Evolutionary conservation across 1,284 basidiomycete genomes (phyloP).

Genomic region (Neolentinus lepideus): DNA sequence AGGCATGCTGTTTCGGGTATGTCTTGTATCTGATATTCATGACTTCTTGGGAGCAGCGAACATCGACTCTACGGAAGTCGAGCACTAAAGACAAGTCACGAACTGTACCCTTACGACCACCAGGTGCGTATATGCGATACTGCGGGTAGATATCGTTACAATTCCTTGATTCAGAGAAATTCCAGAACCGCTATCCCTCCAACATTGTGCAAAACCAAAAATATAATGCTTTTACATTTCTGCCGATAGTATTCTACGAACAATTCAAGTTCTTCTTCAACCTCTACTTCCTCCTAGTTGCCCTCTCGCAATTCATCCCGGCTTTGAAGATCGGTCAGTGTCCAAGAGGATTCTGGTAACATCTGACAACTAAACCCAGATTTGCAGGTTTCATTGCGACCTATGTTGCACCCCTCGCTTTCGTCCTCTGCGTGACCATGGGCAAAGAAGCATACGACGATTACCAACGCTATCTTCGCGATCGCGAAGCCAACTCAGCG

Average conservation of each 20-base stretch:
- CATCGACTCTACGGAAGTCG: conserved; percentile 21
- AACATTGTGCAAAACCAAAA: conserved; percentile 98
- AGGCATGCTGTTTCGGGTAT: conserved; percentile 16
- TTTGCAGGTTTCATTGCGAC: conserved; percentile 85
- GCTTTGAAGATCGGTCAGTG: conserved; percentile 88
- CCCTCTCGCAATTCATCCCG: conserved; percentile 93
- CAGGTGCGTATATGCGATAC: conserved; percentile 39
- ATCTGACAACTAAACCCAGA: conserved; percentile 1
- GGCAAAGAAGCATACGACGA: conserved; percentile 99
- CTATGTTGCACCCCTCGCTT: conserved; percentile 93
- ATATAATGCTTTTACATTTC: conserved; percentile 91
- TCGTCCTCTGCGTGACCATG: conserved; percentile 93
- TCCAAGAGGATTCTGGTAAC: conserved; percentile 2
- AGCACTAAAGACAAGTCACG: conserved; percentile 62
- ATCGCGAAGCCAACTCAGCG: conserved; percentile 92
- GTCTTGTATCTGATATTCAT: neutral
- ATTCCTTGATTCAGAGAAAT: conserved; percentile 43
- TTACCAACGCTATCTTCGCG: conserved; percentile 87
- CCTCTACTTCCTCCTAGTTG: conserved; percentile 96
- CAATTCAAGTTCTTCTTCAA: conserved; percentile 99
- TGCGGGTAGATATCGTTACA: neutral
- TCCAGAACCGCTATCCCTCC: conserved; percentile 62
- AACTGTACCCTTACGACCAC: conserved; percentile 70
- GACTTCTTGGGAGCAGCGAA: conserved; percentile 18
- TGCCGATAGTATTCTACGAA: conserved; percentile 96